Evolutionary conservation across 164 flowering plant genomes (phyloP).

Genomic region (Vitis amurensis): DNA sequence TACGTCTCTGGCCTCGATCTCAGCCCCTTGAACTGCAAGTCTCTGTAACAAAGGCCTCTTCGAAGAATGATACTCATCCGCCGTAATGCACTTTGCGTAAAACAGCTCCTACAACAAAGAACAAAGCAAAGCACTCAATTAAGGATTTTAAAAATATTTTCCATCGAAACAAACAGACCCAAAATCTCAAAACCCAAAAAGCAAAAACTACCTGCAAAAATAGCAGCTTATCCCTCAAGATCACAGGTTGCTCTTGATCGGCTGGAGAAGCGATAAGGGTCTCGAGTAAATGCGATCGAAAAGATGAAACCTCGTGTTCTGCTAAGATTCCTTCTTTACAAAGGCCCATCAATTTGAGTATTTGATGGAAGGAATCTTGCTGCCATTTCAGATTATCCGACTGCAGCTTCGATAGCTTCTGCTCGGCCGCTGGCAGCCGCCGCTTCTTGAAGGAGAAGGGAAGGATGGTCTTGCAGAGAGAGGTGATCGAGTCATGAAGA

Average conservation of each 20-base stretch:
- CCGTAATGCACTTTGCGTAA: constrained; percentile 82
- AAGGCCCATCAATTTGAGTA: constrained; percentile 79
- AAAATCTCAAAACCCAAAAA: background rate
- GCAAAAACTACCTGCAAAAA: constrained; percentile 70
- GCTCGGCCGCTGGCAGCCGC: constrained; percentile 62
- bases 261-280: constrained; percentile 64
- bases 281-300: constrained; percentile 67
- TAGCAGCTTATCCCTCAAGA: constrained; percentile 79
- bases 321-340: constrained; percentile 75
- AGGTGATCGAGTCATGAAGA: constrained; percentile 80
- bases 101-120: constrained; percentile 56
- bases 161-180: background rate
- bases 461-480: constrained; percentile 80
- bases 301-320: constrained; percentile 64
- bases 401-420: constrained; percentile 68
- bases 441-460: constrained; percentile 79
- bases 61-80: constrained; percentile 81
- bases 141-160: background rate
- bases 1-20: constrained; percentile 65
- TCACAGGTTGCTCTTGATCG: constrained; percentile 52
- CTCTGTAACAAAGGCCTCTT: constrained; percentile 87
- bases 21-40: constrained; percentile 87
- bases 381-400: constrained; percentile 96
- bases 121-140: no score
- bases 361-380: constrained; percentile 89